Percentiles rank a stretch among this genome's conserved stretches.
phyloP scores from a whole-genome alignment of 1,284 basidiomycete species.

The Irpex rosettiformis region DNA sequence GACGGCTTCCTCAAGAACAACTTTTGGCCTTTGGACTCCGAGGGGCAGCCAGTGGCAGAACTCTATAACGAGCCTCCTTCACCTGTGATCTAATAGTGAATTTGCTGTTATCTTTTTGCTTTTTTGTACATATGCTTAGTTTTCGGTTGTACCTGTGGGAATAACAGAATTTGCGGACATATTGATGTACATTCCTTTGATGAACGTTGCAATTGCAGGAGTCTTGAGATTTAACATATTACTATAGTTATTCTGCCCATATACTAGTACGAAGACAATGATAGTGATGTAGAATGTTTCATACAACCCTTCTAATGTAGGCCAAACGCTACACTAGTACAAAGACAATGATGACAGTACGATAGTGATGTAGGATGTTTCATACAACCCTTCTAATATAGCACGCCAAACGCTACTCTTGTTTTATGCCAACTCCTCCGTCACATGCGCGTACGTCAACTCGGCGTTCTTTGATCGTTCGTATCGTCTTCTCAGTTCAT shows the following conservation, averaged over 20 bases:
- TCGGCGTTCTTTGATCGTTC: conserved; percentile 54
- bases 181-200: no score
- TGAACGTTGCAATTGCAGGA: no score
- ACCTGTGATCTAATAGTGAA: conserved; percentile 12
- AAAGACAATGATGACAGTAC: conserved; percentile 31
- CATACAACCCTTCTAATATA: not conserved
- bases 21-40: conserved; percentile 70
- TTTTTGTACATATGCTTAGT: no score
- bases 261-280: not conserved
- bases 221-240: no score
- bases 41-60: conserved; percentile 45
- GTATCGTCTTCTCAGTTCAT: conserved; percentile 79
- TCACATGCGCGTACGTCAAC: conserved; percentile 30
- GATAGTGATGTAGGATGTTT: not conserved
- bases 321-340: not conserved
- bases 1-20: conserved; percentile 67
- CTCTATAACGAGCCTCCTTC: conserved; percentile 50
- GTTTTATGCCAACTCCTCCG: conserved; percentile 41
- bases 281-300: not conserved
- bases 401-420: not conserved
- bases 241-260: not conserved
- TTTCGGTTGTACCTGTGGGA: no score
- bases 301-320: not conserved
- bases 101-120: not conserved
- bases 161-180: no score